phyloP scores from a whole-genome alignment of 805 yeast species.

The Candida alai region DNA sequence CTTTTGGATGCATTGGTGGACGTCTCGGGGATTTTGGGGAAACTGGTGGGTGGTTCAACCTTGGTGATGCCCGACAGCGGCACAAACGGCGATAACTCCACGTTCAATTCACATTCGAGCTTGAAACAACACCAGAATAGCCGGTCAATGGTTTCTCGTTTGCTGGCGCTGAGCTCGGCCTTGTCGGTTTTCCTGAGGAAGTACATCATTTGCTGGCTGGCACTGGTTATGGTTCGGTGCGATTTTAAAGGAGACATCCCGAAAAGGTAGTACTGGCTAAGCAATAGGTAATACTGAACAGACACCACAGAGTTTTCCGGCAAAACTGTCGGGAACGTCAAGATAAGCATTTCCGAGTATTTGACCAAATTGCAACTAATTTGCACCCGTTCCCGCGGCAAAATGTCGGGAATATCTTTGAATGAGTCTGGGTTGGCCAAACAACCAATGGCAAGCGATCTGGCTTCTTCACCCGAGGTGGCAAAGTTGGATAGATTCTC shows the following conservation, averaged over 20 bases:
- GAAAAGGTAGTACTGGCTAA: slow-evolving; percentile 26
- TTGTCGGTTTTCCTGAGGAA: slow-evolving; percentile 18
- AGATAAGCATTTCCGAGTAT: slow-evolving; percentile 18
- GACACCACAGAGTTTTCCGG: slow-evolving; percentile 14
- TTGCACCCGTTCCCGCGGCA: slow-evolving; percentile 17
- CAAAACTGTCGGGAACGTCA: slow-evolving; percentile 19
- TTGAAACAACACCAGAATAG: slow-evolving; percentile 36
- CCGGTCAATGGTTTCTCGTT: slow-evolving; percentile 22
- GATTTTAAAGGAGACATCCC: slow-evolving; percentile 25
- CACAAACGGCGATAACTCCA: slow-evolving; percentile 32
- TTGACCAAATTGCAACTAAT: slow-evolving; percentile 20
- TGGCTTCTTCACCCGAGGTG: slow-evolving; percentile 26
- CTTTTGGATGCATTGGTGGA: slow-evolving; percentile 11
- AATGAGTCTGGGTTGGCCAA: slow-evolving; percentile 11
- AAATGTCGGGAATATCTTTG: slow-evolving; percentile 8
- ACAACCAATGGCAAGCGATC: slow-evolving; percentile 18
- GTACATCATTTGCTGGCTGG: slow-evolving; percentile 30
- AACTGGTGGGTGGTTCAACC: slow-evolving; percentile 27
- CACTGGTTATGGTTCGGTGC: slow-evolving; percentile 19
- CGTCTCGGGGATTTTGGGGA: slow-evolving; percentile 29
- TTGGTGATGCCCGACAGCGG: slow-evolving; percentile 29
- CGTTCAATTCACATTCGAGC: slow-evolving; percentile 33
- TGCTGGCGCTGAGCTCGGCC: slow-evolving; percentile 6
- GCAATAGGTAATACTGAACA: slow-evolving; percentile 19
- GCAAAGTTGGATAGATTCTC: slow-evolving; percentile 28